Base-by-base conservation (phyloP, 2,329 filamentous ascomycete species). In the Rutstroemia sp. region DNA sequence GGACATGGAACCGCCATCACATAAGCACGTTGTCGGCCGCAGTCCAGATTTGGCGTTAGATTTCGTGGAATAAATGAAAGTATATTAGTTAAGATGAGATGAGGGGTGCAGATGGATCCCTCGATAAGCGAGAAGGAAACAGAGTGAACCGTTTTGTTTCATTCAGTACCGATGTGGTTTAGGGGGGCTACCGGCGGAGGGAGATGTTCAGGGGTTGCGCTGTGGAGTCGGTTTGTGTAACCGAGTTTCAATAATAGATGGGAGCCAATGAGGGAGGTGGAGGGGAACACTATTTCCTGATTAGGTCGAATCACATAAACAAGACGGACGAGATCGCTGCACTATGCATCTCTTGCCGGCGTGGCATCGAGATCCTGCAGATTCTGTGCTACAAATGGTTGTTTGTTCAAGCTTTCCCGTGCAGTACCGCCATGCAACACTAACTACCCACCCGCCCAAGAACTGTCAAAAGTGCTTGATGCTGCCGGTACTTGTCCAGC, bases 81-180 rank as follows among this genome's bases (percentile, higher is more conserved):
- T 44, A 44, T 25, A 55, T 51, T 25, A 36, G 46, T 14, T 55
- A 51, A 55, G 47, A 55, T 49, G 53, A 55, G 19, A 7, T 19
- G 47, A 55, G 27, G 38, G 27, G 38, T 25, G 36, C 44, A 38
- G 17, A 51, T 44, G 46, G 53, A 16, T 23, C 39, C 40, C 17
- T 19, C 17, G 47, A 45, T 55, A 55, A 55, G 53, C 47, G 53
- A 55, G 2, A 16, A 17, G 25, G 10, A 40, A 55, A 36, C 17
- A 17, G 10, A 16, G 25, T 10, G 25, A 55, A 36, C 17, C 25
- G 10, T 23, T 44, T 16, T 16, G 53, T 55, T 55, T 55, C 53
- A 51, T 38, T 51, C 25, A 0, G 19, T 16, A 12, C 44, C 4
- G 25, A 54, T 25, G 5, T 25, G 40, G 51, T 5, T 48, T 54